Evolutionary conservation across 176 grass and related monocot genomes (phyloP), one percentile per base, ranked within the genome.

Genomic region (Luzula sylvatica): DNA sequence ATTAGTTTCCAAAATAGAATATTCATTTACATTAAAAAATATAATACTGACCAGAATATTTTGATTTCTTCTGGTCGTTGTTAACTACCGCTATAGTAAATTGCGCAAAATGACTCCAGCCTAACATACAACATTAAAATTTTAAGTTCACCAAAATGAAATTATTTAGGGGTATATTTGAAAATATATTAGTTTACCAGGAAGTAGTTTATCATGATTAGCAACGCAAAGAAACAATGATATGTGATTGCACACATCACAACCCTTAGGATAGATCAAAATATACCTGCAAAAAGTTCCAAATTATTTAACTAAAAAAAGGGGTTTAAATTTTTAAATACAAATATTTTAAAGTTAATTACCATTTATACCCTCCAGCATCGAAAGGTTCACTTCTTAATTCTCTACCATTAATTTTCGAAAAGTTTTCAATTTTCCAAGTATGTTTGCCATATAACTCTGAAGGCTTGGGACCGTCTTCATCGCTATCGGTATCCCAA

Each of bases 81-180:
- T 98, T 98, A 17, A 77, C 81, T 64, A 98, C 86, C 65, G 92
- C 81, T 87, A 98, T 98, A 13, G 86, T 98, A 65, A 90, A 98
- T 60, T 90, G 92, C 22, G 92, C 86, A 74, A 98, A 98, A 76
- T 90, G 81, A 48, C 81, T 90, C 92, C 92, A 98, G 43, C 92
- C 92, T 98, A 68, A 52, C 68, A 74, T 68, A 27, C 3, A n/a
- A 48, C 40, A 16, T 25, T 42, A 12, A 76, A 52, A 25, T 28
- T 9, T 13, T 19, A 65, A 3, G 51, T 20, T 78, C 23, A 39
- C 46, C 47, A 42, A 50, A 9, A 54, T 38, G 27, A 70, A 52
- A 35, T 35, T 35, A 35, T 35, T 35, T 35, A 35, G 30, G 30
- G 30, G 0, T 35, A 35, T 35, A 35, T 7, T 7, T 35, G 9